Evolutionary conservation across 2,329 filamentous ascomycete species (phyloP).

Genomic region (Xylogone sp.): DNA sequence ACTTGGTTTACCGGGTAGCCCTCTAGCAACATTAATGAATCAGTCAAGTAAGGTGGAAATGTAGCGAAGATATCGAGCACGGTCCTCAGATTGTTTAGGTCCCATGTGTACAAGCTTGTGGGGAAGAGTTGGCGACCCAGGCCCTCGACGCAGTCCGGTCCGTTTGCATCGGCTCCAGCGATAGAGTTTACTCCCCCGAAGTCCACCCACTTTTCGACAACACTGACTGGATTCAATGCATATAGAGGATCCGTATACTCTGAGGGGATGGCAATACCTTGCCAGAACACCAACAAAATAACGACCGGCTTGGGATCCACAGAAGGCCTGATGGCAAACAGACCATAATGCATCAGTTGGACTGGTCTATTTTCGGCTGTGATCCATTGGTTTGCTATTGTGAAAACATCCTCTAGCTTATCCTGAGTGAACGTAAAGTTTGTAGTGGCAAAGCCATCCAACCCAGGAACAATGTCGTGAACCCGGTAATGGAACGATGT

Average conservation of each 20-base stretch:
- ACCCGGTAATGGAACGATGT: conserved; percentile 33
- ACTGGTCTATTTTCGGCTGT: conserved; percentile 6
- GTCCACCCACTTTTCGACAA: not conserved
- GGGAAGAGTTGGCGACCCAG: not conserved
- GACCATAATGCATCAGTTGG: conserved; percentile 44
- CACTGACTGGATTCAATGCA: not conserved
- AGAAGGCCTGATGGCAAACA: conserved; percentile 36
- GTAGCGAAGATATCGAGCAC: conserved; percentile 17
- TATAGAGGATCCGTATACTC: not conserved
- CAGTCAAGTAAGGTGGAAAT: not conserved
- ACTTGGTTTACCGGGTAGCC: conserved; percentile 46
- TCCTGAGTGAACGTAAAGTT: conserved; percentile 23
- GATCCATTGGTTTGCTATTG: not conserved
- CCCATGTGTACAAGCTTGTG: not conserved
- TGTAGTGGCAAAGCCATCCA: conserved; percentile 7
- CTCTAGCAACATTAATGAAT: conserved; percentile 43
- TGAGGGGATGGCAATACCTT: not conserved
- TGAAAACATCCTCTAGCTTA: conserved; percentile 30
- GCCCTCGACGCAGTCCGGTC: conserved; percentile 1
- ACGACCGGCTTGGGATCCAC: conserved; percentile 31
- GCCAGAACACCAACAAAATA: not conserved
- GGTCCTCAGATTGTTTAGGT: not conserved
- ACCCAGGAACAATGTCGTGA: not conserved
- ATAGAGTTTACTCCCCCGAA: not conserved
- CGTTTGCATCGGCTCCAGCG: not conserved